Conservation (phyloP, 352 stramenopile genomes). For the Sclerospora graminicola region DNA sequence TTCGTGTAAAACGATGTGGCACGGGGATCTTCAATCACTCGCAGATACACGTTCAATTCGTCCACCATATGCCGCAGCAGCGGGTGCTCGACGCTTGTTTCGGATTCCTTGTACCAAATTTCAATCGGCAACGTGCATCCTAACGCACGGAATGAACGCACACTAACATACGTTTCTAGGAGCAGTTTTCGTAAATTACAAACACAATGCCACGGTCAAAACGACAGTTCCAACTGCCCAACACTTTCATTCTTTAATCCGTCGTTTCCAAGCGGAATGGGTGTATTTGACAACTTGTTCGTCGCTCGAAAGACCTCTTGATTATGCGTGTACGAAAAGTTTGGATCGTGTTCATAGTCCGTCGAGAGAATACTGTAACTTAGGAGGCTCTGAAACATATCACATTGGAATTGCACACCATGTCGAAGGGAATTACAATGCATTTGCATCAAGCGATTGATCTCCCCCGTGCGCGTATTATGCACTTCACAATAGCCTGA, state of each 20-base stretch:
- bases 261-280: conserved; percentile 15
- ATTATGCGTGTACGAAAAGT: conserved; percentile 23
- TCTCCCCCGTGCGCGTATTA: conserved; percentile 26
- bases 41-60: conserved; percentile 30
- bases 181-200: conserved; percentile 52
- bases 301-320: conserved; percentile 15
- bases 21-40: conserved; percentile 31
- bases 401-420: conserved; percentile 37
- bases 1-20: conserved; percentile 49
- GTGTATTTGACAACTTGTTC: conserved; percentile 22
- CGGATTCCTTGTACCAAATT: conserved; percentile 35
- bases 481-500: conserved; percentile 52
- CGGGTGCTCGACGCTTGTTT: conserved; percentile 27
- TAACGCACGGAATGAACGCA: conserved; percentile 35
- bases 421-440: conserved; percentile 47
- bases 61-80: conserved; percentile 28
- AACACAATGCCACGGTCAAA: conserved; percentile 43
- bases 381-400: conserved; percentile 46
- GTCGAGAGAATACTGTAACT: conserved; percentile 40
- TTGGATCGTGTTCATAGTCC: conserved; percentile 41
- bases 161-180: conserved; percentile 41
- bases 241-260: conserved; percentile 20
- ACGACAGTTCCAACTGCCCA: conserved; percentile 20
- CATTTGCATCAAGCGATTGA: conserved; percentile 43
- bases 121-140: conserved; percentile 45